Percentiles rank a stretch among this genome's conserved stretches.
These are phyloP conservation scores for Lophiotrema nucula DNA, from an alignment of 495 filamentous ascomycete species.

Conservation along the genomic window DNA sequence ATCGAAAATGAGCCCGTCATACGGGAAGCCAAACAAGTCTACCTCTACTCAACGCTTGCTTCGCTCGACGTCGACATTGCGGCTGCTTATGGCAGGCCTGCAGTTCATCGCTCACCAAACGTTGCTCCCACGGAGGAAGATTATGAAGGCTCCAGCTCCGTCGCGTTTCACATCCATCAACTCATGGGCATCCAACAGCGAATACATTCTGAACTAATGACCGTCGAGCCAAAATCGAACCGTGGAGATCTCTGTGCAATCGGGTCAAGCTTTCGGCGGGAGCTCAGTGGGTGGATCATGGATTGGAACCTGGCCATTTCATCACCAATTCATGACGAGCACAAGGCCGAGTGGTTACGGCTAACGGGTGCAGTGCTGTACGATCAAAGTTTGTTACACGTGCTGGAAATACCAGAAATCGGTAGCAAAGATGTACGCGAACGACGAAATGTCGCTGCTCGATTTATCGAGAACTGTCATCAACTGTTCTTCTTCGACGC, in stretches of 20 bases:
- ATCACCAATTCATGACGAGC: neutral
- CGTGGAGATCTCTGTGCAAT: neutral
- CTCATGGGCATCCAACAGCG: neutral
- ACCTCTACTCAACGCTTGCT: neutral
- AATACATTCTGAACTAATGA: neutral
- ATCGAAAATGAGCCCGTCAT: neutral
- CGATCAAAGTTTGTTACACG: neutral
- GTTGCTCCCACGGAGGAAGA: neutral
- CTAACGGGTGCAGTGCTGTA: neutral
- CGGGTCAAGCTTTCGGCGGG: neutral
- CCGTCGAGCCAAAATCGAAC: neutral
- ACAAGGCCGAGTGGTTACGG: neutral
- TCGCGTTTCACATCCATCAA: neutral
- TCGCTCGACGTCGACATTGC: neutral
- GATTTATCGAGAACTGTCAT: neutral
- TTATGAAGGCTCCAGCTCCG: neutral
- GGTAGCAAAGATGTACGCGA: neutral
- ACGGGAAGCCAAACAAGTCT: neutral
- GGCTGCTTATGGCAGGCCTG: neutral
- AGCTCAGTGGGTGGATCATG: neutral
- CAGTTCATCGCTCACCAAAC: neutral
- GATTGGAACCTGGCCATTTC: neutral
- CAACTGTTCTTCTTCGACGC: neutral
- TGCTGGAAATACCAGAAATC: neutral
- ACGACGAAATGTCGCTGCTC: neutral